phyloP scores from a whole-genome alignment of 2,329 filamentous ascomycete genomes.

The Geosmithia putterillii region DNA sequence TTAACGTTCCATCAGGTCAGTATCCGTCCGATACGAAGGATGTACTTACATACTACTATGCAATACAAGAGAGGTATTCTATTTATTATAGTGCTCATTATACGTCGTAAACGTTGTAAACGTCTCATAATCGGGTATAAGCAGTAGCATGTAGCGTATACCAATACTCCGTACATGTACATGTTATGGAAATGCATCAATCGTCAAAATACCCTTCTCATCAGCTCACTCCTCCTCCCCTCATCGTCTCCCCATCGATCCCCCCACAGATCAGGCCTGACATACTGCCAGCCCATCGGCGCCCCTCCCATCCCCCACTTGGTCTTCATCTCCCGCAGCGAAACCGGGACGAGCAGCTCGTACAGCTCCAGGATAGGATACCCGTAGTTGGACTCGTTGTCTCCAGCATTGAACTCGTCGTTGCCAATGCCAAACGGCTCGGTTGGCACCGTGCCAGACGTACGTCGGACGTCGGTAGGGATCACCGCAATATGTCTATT shows the following conservation, averaged over 20 bases:
- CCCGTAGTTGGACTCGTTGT: constrained; percentile 12
- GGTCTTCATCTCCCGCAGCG: constrained; percentile 11
- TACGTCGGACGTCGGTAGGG: constrained; percentile 4
- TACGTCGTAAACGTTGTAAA: too few relatives aligned
- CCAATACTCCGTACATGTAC: too few relatives aligned
- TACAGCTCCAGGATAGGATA: constrained; percentile 14
- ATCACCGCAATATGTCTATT: constrained; percentile 3
- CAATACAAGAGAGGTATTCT: too few relatives aligned
- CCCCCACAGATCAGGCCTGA: neutral
- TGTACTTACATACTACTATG: too few relatives aligned
- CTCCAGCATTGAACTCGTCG: constrained; percentile 14
- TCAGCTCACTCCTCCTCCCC: neutral
- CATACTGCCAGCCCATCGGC: constrained; percentile 12
- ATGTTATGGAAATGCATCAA: too few relatives aligned
- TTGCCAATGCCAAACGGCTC: constrained; percentile 13
- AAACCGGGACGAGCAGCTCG: constrained; percentile 9
- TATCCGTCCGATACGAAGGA: too few relatives aligned
- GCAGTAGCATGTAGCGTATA: too few relatives aligned
- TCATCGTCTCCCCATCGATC: neutral
- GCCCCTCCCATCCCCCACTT: constrained; percentile 11
- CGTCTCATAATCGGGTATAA: too few relatives aligned
- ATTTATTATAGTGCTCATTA: too few relatives aligned
- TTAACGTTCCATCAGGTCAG: too few relatives aligned
- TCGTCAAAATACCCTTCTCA: neutral
- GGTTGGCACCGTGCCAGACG: constrained; percentile 6